phyloP scores from a whole-genome alignment of 345 rosid species.

The Linum tenue region DNA sequence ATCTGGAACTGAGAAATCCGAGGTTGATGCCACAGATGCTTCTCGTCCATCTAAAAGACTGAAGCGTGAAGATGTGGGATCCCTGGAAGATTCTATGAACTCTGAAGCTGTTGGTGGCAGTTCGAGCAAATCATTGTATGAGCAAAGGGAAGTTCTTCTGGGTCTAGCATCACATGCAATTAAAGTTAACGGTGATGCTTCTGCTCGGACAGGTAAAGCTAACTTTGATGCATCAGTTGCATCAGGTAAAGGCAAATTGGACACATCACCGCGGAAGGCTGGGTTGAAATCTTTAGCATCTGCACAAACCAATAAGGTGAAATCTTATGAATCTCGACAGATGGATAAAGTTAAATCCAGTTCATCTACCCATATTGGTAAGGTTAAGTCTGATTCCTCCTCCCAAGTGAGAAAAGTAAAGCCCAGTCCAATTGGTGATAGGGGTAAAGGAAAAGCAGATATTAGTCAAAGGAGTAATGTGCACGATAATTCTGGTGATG shows the following conservation, averaged over 20 bases:
- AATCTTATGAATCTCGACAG: neutral
- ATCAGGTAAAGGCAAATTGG: neutral
- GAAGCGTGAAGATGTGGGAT: slow-evolving; percentile 28
- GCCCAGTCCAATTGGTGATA: slow-evolving; percentile 6
- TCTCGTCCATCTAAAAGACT: slow-evolving; percentile 40
- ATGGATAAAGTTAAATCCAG: slow-evolving; percentile 6
- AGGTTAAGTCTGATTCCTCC: slow-evolving; percentile 13
- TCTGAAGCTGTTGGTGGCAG: slow-evolving; percentile 26
- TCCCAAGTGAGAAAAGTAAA: slow-evolving; percentile 4
- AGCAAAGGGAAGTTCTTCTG: slow-evolving; percentile 30
- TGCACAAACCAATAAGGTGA: neutral
- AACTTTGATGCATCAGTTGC: slow-evolving; percentile 4
- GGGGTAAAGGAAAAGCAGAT: neutral
- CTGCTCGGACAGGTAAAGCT: slow-evolving; percentile 14
- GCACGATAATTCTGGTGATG: slow-evolving; percentile 41
- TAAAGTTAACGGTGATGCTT: neutral
- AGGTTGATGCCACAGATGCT: slow-evolving; percentile 27
- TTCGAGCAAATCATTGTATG: slow-evolving; percentile 22
- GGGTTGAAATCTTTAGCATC: slow-evolving; percentile 3
- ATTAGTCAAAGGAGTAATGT: slow-evolving; percentile 7
- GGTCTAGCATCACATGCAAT: slow-evolving; percentile 31
- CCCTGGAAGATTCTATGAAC: slow-evolving; percentile 22
- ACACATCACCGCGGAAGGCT: neutral
- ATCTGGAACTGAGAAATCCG: slow-evolving; percentile 34
- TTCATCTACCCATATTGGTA: neutral